Evolutionary conservation across 2,329 filamentous ascomycete species (phyloP), one percentile per base, ranked within the genome.

Genomic region (Aspergillus versicolor): DNA sequence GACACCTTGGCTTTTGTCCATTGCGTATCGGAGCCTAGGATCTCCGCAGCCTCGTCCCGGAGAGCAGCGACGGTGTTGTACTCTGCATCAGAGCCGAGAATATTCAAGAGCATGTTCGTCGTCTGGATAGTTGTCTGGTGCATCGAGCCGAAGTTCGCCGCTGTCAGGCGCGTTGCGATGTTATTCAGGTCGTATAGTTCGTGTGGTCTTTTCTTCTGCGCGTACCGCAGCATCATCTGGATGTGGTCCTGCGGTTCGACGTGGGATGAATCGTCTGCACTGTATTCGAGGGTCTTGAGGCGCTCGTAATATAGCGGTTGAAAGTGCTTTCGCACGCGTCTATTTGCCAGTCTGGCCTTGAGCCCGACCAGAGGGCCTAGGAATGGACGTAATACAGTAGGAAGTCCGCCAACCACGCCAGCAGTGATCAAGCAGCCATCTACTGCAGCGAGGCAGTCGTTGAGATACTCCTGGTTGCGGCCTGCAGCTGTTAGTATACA

Each of bases 181-280:
- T 41, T 54, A 19, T 57, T 24, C 2, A 63, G 42, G 52, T 64
- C 59, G 8, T 68, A 59, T 2, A 74, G 65, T 58, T 80, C 77
- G 0, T 74, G 51, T 0, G 69, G 73, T 1, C 77, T 70, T 44
- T 79, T 66, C 19, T 69, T 69, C n/a, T 70, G 54, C 1, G 72
- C 78, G 46, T 68, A 77, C 4, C 69, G 67, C 3, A 79, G 58
- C 72, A 79, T 77, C 65, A 76, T 73, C 59, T 79, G 77, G 2
- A 79, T 46, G 17, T 73, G 70, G 40, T 80, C 78, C 12, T 71
- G 66, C 0, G 75, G 74, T 34, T 58, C 45, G 4, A 32, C 22
- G n/a, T 45, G 43, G 3, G 17, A 3, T 2, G 47, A 37, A 12
- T 54, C 38, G 8, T 53, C 50, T 13, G n/a, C 21, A 4, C 22